Evolutionary conservation across 2,329 filamentous ascomycete species (phyloP).

Genomic region (Didymella pomorum): DNA sequence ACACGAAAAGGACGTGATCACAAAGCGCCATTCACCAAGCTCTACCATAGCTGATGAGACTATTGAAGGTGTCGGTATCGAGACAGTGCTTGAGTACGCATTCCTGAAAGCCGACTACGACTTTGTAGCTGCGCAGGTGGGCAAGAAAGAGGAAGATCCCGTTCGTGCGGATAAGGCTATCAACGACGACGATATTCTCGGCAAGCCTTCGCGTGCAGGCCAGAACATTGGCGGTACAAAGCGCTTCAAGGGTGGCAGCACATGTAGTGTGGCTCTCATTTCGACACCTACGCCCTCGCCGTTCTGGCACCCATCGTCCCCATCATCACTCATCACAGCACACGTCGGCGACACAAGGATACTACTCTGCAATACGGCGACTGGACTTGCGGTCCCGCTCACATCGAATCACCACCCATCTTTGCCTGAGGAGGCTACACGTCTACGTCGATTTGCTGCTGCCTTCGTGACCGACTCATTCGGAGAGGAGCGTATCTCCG

Average conservation of each 20-base stretch:
- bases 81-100: constrained; percentile 85
- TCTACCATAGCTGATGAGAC: constrained; percentile 35
- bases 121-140: constrained; percentile 88
- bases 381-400: constrained; percentile 79
- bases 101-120: constrained; percentile 94
- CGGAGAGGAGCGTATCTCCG: constrained; percentile 93
- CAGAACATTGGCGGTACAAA: constrained; percentile 73
- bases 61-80: constrained; percentile 65
- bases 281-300: constrained; percentile 90
- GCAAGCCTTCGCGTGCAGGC: constrained; percentile 62
- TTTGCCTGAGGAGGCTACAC: constrained; percentile 81
- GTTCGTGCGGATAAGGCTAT: constrained; percentile 77
- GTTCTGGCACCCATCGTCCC: constrained; percentile 92
- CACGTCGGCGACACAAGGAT: constrained; percentile 95
- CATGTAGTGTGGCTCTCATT: constrained; percentile 86
- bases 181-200: constrained; percentile 85
- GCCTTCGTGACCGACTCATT: constrained; percentile 95
- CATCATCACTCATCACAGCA: constrained; percentile 82
- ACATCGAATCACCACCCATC: constrained; percentile 94
- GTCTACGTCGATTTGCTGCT: constrained; percentile 84
- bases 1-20: constrained; percentile 42
- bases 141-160: constrained; percentile 76
- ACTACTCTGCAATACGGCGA: constrained; percentile 84
- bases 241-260: constrained; percentile 93
- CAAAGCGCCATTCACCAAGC: constrained; percentile 36